Evolutionary conservation across 352 stramenopile genomes (phyloP).

Genomic region (Blastocystis sp.): DNA sequence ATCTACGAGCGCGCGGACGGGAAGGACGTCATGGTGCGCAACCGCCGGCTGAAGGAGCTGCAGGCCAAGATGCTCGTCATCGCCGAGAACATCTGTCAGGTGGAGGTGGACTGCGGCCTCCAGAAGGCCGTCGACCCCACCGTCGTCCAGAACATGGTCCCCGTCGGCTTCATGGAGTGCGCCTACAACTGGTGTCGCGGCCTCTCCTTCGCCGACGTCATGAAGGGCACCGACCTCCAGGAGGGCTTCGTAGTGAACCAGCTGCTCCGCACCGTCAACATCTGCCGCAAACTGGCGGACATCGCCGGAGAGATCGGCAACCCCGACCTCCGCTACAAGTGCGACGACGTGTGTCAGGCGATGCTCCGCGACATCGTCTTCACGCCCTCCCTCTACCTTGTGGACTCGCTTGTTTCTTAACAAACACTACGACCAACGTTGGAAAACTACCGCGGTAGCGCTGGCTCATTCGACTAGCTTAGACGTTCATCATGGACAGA

Average conservation of each 20-base stretch:
- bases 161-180: conserved; percentile 65
- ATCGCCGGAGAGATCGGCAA: conserved; percentile 73
- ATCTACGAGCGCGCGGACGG: conserved; percentile 88
- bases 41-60: conserved; percentile 66
- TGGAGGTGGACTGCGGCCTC: conserved; percentile 66
- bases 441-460: conserved; percentile 34
- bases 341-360: conserved; percentile 84
- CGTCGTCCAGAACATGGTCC: conserved; percentile 60
- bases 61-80: conserved; percentile 76
- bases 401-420: conserved; percentile 58
- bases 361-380: conserved; percentile 97
- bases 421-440: conserved; percentile 29
- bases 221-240: conserved; percentile 83
- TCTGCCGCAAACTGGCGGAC: background rate
- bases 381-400: conserved; percentile 83
- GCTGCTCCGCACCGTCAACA: conserved; percentile 82
- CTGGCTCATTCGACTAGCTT: conserved; percentile 24
- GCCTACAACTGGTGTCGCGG: conserved; percentile 94
- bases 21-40: conserved; percentile 66
- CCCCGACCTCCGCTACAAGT: conserved; percentile 85
- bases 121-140: conserved; percentile 67
- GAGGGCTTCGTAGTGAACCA: conserved; percentile 96
- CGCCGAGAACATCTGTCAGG: conserved; percentile 63
- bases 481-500: conserved; percentile 50
- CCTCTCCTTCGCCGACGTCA: conserved; percentile 88